Evolutionary conservation across 1,284 basidiomycete genomes (phyloP), one percentile per base, ranked within the genome.

Genomic region (Puccinia polysora): DNA sequence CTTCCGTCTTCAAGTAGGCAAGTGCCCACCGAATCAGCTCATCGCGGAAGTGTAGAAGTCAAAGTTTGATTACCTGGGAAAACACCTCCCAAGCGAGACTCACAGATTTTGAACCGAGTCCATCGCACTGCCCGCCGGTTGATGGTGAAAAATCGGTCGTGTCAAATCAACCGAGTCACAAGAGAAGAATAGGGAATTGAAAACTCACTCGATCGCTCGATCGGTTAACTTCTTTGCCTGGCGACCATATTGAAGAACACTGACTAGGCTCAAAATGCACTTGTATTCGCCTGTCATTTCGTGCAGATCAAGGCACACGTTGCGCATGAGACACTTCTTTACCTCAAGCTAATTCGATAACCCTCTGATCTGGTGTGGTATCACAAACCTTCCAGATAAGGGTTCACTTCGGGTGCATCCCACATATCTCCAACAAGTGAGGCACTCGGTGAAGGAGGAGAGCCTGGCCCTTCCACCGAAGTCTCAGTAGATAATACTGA

Each of bases 151-250:
- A n/a, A n/a, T n/a, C n/a, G n/a, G n/a, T n/a, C n/a, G n/a, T n/a
- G n/a, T n/a, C n/a, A n/a, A n/a, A 14, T 49, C 53, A 20, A 56
- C 2, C n/a, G n/a, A 15, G 7, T 10, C 30, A 18, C 20, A 36
- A 64, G 6, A 63, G 10, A 25, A 6, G 49, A 52, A 25, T 52
- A 6, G n/a, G n/a, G n/a, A n/a, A 14, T 65, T 74, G 40, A 65
- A 43, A 43, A 75, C 76, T 87, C 81, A 80, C 70, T 97, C 91
- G 77, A 96, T 87, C 0, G 90, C 90, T 47, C 85, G 83, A 79
- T 99, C 96, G 0, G 92, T 89, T 73, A 98, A 80, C 58, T 87
- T 86, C 81, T 99, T 99, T n/a, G 96, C 96, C 20, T 89, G 83
- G 81, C 93, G 92, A 25, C 91, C 91, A 76, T 90, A 85, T 14